Percentiles rank a stretch among this genome's conserved stretches.
Evolutionary conservation across 805 yeast species (phyloP).

Genomic region (Metschnikowia orientalis): DNA sequence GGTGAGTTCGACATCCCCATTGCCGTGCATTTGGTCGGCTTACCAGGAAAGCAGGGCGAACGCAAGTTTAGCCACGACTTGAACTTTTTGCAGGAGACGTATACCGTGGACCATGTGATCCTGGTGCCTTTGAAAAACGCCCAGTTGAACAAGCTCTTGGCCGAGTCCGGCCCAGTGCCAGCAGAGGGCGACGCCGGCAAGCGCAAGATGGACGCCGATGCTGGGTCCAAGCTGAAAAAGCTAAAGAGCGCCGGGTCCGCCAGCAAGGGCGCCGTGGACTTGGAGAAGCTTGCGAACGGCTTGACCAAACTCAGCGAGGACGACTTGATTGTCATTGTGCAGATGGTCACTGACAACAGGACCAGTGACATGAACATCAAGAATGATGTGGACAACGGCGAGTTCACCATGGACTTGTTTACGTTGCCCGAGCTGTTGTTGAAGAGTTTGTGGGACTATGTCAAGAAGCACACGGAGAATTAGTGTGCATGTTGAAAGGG

Average conservation of each 20-base stretch:
- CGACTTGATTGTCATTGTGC: conserved; percentile 89
- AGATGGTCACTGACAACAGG: conserved; percentile 94
- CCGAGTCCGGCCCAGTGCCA: conserved; percentile 82
- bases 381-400: conserved; percentile 94
- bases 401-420: conserved; percentile 91
- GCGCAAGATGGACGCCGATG: conserved; percentile 27
- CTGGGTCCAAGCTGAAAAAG: conserved; percentile 43
- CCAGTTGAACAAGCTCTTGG: conserved; percentile 62
- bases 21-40: conserved; percentile 58
- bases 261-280: conserved; percentile 71
- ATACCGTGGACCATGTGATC: conserved; percentile 72
- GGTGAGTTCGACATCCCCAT: conserved; percentile 93
- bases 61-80: conserved; percentile 83
- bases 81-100: conserved; percentile 74
- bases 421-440: conserved; percentile 88
- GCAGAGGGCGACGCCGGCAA: conserved; percentile 37
- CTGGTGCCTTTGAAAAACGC: conserved; percentile 72
- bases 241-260: conserved; percentile 47
- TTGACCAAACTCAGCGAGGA: conserved; percentile 86
- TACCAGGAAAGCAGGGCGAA: conserved; percentile 80
- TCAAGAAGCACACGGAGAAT: conserved; percentile 71
- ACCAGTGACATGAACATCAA: conserved; percentile 94
- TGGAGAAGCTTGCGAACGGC: conserved; percentile 87
- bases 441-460: conserved; percentile 93
- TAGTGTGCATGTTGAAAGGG: too few relatives aligned